Base-by-base conservation (phyloP, 305 asterid species). In the Rubia peregrina region DNA sequence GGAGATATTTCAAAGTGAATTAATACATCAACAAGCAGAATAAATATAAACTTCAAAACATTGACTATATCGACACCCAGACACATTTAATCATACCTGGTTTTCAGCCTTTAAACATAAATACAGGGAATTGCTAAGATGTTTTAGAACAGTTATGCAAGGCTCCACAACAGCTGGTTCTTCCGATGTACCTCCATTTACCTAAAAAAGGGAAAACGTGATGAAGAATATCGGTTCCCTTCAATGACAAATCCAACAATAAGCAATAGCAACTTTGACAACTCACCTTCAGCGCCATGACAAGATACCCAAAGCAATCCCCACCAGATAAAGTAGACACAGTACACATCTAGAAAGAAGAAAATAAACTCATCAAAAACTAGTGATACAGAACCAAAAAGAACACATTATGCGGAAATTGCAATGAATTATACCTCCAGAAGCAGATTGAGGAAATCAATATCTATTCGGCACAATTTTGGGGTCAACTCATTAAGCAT, bases 231-330 rank as follows among this genome's bases (percentile, higher is more conserved):
- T 49, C 55, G 51, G 42, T 41, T 24, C 13, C 55, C 63, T 11
- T 44, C 68, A 68, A 67, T 21, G 48, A 60, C 33, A 73, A 42
- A 73, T n/a, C 55, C 56, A 70, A 62, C 30, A 68, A 49, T 55
- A n/a, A 9, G 26, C 68, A 48, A 36, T 61, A 22, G 38, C 26
- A 38, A 41, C 0, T 17, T 59, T 24, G 24, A 38, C 1, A 17
- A 71, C 83, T 83, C 71, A 89, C 99, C 96, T 80, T 76, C 84
- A 94, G 82, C 26, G 86, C 90, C 84, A 85, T 57, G 9, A 36
- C 74, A 57, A 77, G 73, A 59, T 83, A 82, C 57, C 77, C 90
- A 43, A 69, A 57, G 53, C 69, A 85, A 21, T 81, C 68, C 48
- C 71, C 83, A 57, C 74, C 85, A 76, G 89, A 82, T 66, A 91